These are phyloP conservation scores for Curvularia verruculosa DNA, from an alignment of 2,329 filamentous ascomycete species.

Conservation along the genomic window DNA sequence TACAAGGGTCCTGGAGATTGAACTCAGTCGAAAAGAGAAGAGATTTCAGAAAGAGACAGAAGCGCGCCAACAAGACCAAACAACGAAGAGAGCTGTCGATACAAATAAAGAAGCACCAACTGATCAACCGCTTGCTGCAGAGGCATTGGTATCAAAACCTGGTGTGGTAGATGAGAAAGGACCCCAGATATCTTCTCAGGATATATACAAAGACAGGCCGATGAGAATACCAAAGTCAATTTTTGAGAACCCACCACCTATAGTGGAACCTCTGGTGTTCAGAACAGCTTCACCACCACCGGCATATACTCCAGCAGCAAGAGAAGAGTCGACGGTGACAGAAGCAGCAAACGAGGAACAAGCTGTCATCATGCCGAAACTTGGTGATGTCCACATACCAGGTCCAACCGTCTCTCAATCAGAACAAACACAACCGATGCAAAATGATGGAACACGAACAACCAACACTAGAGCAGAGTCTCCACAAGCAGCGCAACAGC, in stretches of 20 bases:
- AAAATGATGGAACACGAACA: neutral
- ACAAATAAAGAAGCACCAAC: slow-evolving; percentile 32
- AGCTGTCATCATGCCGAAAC: neutral
- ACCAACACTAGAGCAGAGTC: neutral
- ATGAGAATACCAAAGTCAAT: slow-evolving; percentile 32
- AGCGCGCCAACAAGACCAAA: slow-evolving; percentile 39
- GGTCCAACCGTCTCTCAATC: neutral
- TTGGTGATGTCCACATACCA: neutral
- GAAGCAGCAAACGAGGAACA: neutral
- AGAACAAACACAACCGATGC: neutral
- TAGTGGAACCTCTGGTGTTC: slow-evolving; percentile 9
- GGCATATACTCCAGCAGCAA: slow-evolving; percentile 18
- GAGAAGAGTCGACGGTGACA: neutral
- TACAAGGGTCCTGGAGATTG: slow-evolving; percentile 61
- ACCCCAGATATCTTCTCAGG: neutral
- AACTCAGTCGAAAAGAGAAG: slow-evolving; percentile 61
- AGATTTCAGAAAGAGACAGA: slow-evolving; percentile 43
- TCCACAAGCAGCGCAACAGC: neutral
- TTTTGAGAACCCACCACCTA: slow-evolving; percentile 27
- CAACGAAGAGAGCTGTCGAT: slow-evolving; percentile 37
- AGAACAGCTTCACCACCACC: slow-evolving; percentile 31
- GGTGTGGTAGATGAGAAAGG: slow-evolving; percentile 16
- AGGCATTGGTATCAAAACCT: slow-evolving; percentile 25
- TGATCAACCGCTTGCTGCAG: slow-evolving; percentile 30
- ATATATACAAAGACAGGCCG: slow-evolving; percentile 10